A percentile compares a stretch with the other conserved stretches of the same genome.
Conservation (phyloP, 257 asterid species). For the Craterostigma plantagineum region DNA sequence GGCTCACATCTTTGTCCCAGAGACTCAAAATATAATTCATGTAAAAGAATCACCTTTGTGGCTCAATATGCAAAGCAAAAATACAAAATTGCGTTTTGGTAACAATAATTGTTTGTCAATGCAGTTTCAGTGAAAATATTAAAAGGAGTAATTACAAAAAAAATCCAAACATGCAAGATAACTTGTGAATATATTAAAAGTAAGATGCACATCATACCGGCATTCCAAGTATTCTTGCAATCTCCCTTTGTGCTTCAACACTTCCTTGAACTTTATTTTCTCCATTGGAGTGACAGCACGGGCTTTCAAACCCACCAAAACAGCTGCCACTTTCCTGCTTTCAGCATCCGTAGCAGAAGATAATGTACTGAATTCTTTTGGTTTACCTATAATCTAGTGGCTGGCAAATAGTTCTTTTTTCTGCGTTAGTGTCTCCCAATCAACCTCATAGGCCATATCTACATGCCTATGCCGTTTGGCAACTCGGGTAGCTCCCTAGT, state of each 20-base stretch:
- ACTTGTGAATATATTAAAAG: no score
- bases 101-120: no score
- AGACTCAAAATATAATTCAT: constrained; percentile 73
- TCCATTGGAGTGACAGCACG: constrained; percentile 75
- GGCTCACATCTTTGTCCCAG: constrained; percentile 92
- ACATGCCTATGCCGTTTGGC: constrained; percentile 62
- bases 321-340: constrained; percentile 72
- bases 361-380: constrained; percentile 27
- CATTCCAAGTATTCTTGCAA: constrained; percentile 82
- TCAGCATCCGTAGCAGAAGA: constrained; percentile 32
- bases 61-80: constrained; percentile 1
- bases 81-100: no score
- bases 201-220: constrained; percentile 30
- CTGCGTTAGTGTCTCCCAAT: constrained; percentile 71
- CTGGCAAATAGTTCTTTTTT: constrained; percentile 48
- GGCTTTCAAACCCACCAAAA: constrained; percentile 74
- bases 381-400: constrained; percentile 33
- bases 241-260: constrained; percentile 87
- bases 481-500: constrained; percentile 58
- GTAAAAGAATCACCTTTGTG: constrained; percentile 22
- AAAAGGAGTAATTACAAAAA: no score
- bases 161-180: no score
- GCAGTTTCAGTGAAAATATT: no score
- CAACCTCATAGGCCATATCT: constrained; percentile 99
- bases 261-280: constrained; percentile 78